Percentiles rank a stretch among this genome's conserved stretches.
phyloP scores from a whole-genome alignment of 768 basidiomycete genomes.

The Termitomyces sp. region DNA sequence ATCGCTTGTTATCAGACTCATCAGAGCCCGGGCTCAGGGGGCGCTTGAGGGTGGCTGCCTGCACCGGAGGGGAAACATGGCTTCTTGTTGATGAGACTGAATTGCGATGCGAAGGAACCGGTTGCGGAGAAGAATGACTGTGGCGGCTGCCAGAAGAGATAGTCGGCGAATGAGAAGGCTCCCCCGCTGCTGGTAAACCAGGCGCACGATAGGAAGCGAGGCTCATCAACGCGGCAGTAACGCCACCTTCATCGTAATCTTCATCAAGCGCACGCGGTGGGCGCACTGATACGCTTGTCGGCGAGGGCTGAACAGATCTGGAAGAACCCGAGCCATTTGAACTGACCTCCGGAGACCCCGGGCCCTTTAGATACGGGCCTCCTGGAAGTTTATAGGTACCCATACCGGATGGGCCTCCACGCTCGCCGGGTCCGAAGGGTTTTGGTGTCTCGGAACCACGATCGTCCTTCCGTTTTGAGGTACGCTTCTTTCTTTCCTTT shows the following conservation, averaged over 20 bases:
- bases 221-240: constrained; percentile 72
- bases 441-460: constrained; percentile 45
- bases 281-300: constrained; percentile 55
- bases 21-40: constrained; percentile 66
- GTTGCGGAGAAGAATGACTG: constrained; percentile 44
- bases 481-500: constrained; percentile 55
- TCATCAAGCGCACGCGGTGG: constrained; percentile 79
- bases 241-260: constrained; percentile 87
- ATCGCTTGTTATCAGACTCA: constrained; percentile 58
- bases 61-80: constrained; percentile 58
- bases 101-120: constrained; percentile 53
- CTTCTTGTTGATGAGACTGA: constrained; percentile 65
- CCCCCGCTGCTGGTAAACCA: constrained; percentile 27
- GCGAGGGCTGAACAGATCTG: constrained; percentile 69
- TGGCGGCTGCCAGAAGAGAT: constrained; percentile 56
- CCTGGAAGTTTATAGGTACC: constrained; percentile 24
- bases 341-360: constrained; percentile 58
- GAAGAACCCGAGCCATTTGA: constrained; percentile 63
- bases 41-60: constrained; percentile 52
- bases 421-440: constrained; percentile 28
- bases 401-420: constrained; percentile 20
- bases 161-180: constrained; percentile 51
- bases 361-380: constrained; percentile 34
- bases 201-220: constrained; percentile 45
- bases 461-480: constrained; percentile 40